phyloP scores from a whole-genome alignment of 1,284 basidiomycete genomes.

The Exobasidium cylindrosporum region DNA sequence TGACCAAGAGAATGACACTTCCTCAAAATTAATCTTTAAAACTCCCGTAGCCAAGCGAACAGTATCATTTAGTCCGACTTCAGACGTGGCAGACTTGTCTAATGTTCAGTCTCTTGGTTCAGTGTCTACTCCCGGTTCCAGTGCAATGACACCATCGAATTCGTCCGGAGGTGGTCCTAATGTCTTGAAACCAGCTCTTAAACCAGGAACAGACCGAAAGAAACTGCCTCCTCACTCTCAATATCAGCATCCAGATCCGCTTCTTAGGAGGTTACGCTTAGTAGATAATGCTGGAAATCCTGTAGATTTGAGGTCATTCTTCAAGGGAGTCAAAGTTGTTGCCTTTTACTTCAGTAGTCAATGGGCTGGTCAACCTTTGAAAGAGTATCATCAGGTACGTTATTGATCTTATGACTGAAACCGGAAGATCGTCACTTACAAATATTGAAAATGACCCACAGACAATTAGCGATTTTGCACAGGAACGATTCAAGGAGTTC shows the following conservation, averaged over 20 bases:
- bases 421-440: constrained; percentile 3
- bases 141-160: not conserved
- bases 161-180: not conserved
- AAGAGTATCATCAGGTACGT: constrained; percentile 34
- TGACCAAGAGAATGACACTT: no score
- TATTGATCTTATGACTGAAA: constrained; percentile 1
- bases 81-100: not conserved
- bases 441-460: constrained; percentile 8
- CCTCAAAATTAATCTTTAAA: no score
- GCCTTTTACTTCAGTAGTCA: constrained; percentile 56
- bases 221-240: constrained; percentile 41
- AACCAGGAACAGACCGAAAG: constrained; percentile 39
- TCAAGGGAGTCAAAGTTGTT: constrained; percentile 53
- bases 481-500: constrained; percentile 49
- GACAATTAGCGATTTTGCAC: constrained; percentile 44
- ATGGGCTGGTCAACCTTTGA: constrained; percentile 40
- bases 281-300: constrained; percentile 45
- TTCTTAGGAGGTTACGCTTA: constrained; percentile 53
- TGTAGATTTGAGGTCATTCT: constrained; percentile 45
- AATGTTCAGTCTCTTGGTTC: not conserved
- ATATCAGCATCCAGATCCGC: constrained; percentile 55
- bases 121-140: not conserved
- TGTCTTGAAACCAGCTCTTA: constrained; percentile 49
- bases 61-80: constrained; percentile 2
- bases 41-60: not conserved